phyloP scores from a whole-genome alignment of 179 eudicot species.

The Gypsophila paniculata region DNA sequence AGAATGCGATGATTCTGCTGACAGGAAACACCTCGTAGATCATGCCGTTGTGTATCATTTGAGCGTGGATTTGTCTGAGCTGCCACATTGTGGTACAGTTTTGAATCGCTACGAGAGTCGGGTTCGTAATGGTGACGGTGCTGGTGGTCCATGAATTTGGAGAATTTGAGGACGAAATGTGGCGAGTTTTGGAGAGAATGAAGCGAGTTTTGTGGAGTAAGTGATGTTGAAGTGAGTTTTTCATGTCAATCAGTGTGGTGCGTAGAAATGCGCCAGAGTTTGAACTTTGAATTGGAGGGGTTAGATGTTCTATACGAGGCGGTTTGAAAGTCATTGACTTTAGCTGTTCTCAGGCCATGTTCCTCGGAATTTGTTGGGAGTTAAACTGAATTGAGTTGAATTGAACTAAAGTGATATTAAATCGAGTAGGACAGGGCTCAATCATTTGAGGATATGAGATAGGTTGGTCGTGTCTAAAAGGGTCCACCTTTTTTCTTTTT shows the following conservation, averaged over 20 bases:
- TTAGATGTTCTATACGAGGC: too few relatives aligned
- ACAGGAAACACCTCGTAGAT: conserved; percentile 56
- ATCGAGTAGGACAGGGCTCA: too few relatives aligned
- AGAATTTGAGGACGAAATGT: neutral
- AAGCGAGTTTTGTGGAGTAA: conserved; percentile 15
- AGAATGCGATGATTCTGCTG: conserved; percentile 55
- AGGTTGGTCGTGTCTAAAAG: too few relatives aligned
- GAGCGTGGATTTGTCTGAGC: conserved; percentile 66
- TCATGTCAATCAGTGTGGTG: conserved; percentile 21
- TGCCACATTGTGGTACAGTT: conserved; percentile 52
- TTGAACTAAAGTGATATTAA: too few relatives aligned
- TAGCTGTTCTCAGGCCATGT: too few relatives aligned
- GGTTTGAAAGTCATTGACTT: too few relatives aligned
- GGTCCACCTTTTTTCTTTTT: too few relatives aligned
- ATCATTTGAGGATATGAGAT: too few relatives aligned
- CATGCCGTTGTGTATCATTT: conserved; percentile 54
- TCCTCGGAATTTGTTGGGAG: too few relatives aligned
- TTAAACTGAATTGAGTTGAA: too few relatives aligned
- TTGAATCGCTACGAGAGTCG: conserved; percentile 52
- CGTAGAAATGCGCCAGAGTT: too few relatives aligned
- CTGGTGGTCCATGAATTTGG: conserved; percentile 48
- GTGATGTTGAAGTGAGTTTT: conserved; percentile 7
- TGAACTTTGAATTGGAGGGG: too few relatives aligned
- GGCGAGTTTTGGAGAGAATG: conserved; percentile 13
- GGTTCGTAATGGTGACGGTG: conserved; percentile 54